phyloP scores from a whole-genome alignment of 805 yeast species.

The Maudiozyma serrabonitensis region DNA sequence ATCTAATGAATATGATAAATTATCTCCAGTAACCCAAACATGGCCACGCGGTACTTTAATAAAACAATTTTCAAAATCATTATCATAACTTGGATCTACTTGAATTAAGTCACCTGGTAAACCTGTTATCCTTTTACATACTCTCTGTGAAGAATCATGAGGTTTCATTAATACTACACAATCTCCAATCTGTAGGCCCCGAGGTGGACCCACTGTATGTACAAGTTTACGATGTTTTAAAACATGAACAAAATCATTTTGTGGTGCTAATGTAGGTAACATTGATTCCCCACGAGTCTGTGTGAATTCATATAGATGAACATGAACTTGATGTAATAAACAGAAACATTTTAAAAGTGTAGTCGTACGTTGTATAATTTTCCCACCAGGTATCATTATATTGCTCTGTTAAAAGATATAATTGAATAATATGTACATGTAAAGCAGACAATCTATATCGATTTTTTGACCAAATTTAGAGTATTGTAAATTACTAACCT shows the following conservation, averaged over 20 bases:
- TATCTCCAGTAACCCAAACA: constrained; percentile 96
- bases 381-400: too few relatives aligned
- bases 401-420: too few relatives aligned
- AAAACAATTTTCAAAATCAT: constrained; percentile 33
- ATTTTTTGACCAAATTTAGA: too few relatives aligned
- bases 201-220: constrained; percentile 37
- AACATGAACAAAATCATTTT: constrained; percentile 72
- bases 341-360: constrained; percentile 32
- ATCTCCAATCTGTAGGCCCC: constrained; percentile 66
- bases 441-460: too few relatives aligned
- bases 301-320: constrained; percentile 60
- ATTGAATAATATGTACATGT: too few relatives aligned
- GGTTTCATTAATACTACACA: constrained; percentile 84
- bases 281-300: constrained; percentile 89
- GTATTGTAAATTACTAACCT: too few relatives aligned
- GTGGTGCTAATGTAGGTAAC: constrained; percentile 78
- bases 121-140: constrained; percentile 89
- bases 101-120: constrained; percentile 88
- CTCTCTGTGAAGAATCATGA: constrained; percentile 72
- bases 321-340: constrained; percentile 54
- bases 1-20: constrained; percentile 76
- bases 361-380: not conserved
- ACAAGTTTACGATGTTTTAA: constrained; percentile 38
- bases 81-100: constrained; percentile 60
- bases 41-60: constrained; percentile 87